Evolutionary conservation across 1,284 basidiomycete genomes (phyloP).

Genomic region (Pascua guehoae): DNA sequence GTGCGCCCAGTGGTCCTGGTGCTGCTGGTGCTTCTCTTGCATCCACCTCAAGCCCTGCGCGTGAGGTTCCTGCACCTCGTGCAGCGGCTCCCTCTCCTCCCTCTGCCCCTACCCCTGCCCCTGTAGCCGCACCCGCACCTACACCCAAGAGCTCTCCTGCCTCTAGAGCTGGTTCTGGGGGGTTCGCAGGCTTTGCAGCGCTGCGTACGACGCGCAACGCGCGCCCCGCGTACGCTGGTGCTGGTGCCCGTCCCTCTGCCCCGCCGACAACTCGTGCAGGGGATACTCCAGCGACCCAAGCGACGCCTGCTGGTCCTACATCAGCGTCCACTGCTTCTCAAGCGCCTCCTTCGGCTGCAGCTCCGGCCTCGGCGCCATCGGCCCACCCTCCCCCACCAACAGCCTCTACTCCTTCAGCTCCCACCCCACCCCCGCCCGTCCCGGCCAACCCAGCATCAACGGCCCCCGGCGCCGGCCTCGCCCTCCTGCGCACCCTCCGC

Average conservation of each 20-base stretch:
- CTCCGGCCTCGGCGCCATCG: not conserved
- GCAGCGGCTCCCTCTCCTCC: not conserved
- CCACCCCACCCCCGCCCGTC: conserved; percentile 1
- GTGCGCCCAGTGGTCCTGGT: no score
- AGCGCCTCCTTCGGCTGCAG: not conserved
- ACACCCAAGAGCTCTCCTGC: not conserved
- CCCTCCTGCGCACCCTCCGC: conserved; percentile 28
- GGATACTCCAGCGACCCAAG: not conserved
- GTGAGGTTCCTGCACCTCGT: not conserved
- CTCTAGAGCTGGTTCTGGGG: not conserved
- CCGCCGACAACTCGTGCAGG: not conserved
- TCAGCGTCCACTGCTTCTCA: not conserved
- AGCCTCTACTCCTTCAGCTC: not conserved
- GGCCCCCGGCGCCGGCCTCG: conserved; percentile 31
- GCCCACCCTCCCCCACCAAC: not conserved
- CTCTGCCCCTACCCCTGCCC: not conserved
- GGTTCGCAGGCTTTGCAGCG: conserved; percentile 19
- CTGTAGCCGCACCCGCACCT: not conserved
- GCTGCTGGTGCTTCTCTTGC: no score
- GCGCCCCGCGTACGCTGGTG: conserved; percentile 10
- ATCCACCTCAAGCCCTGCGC: no score
- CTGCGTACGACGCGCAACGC: conserved; percentile 22
- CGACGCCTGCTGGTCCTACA: not conserved
- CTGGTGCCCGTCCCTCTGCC: not conserved
- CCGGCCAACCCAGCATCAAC: conserved; percentile 25